A percentile compares a stretch with the other conserved stretches of the same genome.
Evolutionary conservation across 768 basidiomycete genomes (phyloP).

Genomic region (Russula brevipes): DNA sequence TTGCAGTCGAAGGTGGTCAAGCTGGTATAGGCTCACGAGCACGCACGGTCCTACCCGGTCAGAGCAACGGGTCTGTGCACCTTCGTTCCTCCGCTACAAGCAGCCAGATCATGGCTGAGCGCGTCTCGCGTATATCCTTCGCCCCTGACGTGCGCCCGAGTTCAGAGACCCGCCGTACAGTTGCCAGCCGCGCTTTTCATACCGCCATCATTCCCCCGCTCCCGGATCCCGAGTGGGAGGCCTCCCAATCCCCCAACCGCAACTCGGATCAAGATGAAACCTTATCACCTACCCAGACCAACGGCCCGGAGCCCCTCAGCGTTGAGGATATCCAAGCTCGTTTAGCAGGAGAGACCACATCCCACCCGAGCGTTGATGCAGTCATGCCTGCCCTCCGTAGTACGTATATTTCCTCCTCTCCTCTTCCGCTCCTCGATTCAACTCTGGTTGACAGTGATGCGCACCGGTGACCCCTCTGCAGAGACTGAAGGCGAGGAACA

Average conservation of each 20-base stretch:
- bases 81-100: slow-evolving; percentile 50
- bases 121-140: slow-evolving; percentile 62
- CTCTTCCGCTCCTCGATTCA: slow-evolving; percentile 14
- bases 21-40: slow-evolving; percentile 37
- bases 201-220: slow-evolving; percentile 40
- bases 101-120: slow-evolving; percentile 37
- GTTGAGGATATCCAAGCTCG: slow-evolving; percentile 58
- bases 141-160: slow-evolving; percentile 54
- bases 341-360: slow-evolving; percentile 37
- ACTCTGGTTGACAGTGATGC: slow-evolving; percentile 54
- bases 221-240: slow-evolving; percentile 33
- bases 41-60: slow-evolving; percentile 27
- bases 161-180: slow-evolving; percentile 40
- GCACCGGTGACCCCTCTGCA: slow-evolving; percentile 41
- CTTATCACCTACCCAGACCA: slow-evolving; percentile 43
- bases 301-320: slow-evolving; percentile 42
- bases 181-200: slow-evolving; percentile 41
- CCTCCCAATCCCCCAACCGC: slow-evolving; percentile 13
- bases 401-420: slow-evolving; percentile 35
- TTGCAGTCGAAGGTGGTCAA: slow-evolving; percentile 43
- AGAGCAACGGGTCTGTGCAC: slow-evolving; percentile 36
- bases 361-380: slow-evolving; percentile 46
- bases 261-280: slow-evolving; percentile 23
- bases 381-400: slow-evolving; percentile 65
- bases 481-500: slow-evolving; percentile 26